Evolutionary conservation across 805 yeast species (phyloP), one percentile per base, ranked within the genome.

Genomic region (Candida maris): DNA sequence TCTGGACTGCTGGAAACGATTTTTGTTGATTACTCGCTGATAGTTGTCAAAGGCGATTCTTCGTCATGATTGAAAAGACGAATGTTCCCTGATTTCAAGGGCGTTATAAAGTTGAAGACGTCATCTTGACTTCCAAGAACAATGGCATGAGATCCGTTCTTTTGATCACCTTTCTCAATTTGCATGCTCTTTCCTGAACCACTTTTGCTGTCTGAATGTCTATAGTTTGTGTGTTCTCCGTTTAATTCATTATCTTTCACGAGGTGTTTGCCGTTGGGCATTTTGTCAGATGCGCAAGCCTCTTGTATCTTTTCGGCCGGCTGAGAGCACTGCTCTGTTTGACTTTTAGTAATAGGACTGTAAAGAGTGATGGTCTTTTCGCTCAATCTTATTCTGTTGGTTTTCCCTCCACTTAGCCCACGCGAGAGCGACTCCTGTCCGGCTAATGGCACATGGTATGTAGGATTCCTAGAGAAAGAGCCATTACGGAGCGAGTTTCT

Each of bases 351-450:
- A 1, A 47, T 36, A 9, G 57, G 49, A 6, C 45, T 47, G 44
- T 49, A 61, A 18, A 61, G 37, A 2, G 64, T 61, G 32, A 58
- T 57, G 7, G 66, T 61, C 27, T 49, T 49, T 22, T 55, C 49
- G 13, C 44, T 43, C 4, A 42, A 30, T 16, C 51, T 45, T 20
- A 56, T 54, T 18, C 41, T 42, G 15, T 44, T 51, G 2, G 42
- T 40, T 6, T 37, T 26, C 12, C 27, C 23, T 14, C 21, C 21
- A 8, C 9, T 13, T 8, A 21, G 8, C 6, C 21, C 10, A 18
- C 29, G 27, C 14, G 13, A 16, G 13, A 21, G 8, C 7, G 10
- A 16, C 10, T 17, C n/a, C 14, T 9, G 28, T 12, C 28, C 28
- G 7, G 8, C 7, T 6, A 16, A 12, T 10, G 31, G n/a, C 8